Evolutionary conservation across 768 basidiomycete genomes (phyloP).

Genomic region (Tulasnella sp.): DNA sequence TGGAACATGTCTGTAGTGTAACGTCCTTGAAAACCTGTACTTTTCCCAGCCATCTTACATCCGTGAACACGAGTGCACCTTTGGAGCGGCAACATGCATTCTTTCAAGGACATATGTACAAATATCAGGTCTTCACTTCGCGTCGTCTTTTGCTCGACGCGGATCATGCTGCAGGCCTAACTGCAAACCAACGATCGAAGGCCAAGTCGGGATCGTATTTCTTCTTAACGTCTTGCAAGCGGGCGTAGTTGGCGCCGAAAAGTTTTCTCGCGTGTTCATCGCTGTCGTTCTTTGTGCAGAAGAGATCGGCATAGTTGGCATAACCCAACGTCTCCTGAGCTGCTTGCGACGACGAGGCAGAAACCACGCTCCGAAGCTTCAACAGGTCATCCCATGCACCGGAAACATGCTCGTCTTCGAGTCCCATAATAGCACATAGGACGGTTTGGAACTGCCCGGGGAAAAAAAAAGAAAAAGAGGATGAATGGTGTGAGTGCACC

Average conservation of each 20-base stretch:
- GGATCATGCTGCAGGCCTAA: conserved; percentile 3
- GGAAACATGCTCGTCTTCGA: background rate
- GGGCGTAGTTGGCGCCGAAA: conserved; percentile 26
- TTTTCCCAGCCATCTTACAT: background rate
- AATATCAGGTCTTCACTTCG: background rate
- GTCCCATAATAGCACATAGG: background rate
- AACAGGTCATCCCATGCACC: background rate
- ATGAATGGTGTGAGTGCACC: background rate
- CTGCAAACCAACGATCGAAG: conserved; percentile 29
- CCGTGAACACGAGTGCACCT: background rate
- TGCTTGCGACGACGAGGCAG: background rate
- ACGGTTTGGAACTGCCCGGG: background rate
- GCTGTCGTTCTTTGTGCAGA: background rate
- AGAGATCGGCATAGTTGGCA: background rate
- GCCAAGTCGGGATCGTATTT: conserved; percentile 27
- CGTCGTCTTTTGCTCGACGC: background rate
- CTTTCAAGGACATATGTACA: background rate
- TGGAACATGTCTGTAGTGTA: background rate
- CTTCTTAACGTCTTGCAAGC: conserved; percentile 24
- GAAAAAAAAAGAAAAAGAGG: too few relatives aligned
- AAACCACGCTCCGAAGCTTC: background rate
- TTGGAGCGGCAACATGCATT: background rate
- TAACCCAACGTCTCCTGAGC: background rate
- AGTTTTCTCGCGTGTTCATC: conserved; percentile 13
- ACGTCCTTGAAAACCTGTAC: background rate